Conservation (phyloP, 176 grass and related monocot species). For the Leersia perrieri region DNA sequence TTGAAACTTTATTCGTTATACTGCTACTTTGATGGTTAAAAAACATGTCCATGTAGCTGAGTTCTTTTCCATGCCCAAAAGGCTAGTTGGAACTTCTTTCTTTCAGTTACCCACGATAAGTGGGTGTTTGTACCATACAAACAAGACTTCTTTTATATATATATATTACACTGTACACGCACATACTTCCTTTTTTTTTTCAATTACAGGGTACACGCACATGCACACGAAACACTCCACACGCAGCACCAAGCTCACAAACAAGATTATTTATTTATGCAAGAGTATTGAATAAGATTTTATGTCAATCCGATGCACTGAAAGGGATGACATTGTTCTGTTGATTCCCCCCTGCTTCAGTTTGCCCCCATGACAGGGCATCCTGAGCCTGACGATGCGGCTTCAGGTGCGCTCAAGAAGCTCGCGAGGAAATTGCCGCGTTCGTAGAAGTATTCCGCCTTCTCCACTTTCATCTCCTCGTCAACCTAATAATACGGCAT, state of each 20-base stretch:
- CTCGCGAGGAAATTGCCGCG: constrained; percentile 60
- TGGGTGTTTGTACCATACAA: not conserved
- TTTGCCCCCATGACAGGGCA: constrained; percentile 45
- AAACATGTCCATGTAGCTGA: not conserved
- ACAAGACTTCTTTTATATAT: too few relatives aligned
- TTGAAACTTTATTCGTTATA: not conserved
- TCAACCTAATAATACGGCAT: constrained; percentile 36
- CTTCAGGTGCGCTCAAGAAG: constrained; percentile 41
- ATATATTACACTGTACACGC: too few relatives aligned
- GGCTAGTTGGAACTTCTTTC: not conserved
- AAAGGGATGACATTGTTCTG: not conserved
- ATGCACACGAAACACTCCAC: too few relatives aligned
- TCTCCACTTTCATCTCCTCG: constrained; percentile 52
- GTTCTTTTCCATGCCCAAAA: not conserved
- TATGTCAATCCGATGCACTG: not conserved
- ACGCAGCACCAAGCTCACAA: too few relatives aligned
- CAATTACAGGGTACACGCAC: too few relatives aligned
- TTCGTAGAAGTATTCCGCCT: constrained; percentile 66
- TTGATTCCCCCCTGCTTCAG: not conserved
- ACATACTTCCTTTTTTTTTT: too few relatives aligned
- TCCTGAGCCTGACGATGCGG: not conserved
- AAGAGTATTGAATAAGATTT: not conserved
- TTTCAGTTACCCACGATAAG: not conserved
- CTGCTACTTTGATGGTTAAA: not conserved
- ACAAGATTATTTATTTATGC: too few relatives aligned